These are phyloP conservation scores for Gaertneriomyces semiglobifer DNA, from an alignment of 192 early-diverging fungal species.

Conservation along the genomic window DNA sequence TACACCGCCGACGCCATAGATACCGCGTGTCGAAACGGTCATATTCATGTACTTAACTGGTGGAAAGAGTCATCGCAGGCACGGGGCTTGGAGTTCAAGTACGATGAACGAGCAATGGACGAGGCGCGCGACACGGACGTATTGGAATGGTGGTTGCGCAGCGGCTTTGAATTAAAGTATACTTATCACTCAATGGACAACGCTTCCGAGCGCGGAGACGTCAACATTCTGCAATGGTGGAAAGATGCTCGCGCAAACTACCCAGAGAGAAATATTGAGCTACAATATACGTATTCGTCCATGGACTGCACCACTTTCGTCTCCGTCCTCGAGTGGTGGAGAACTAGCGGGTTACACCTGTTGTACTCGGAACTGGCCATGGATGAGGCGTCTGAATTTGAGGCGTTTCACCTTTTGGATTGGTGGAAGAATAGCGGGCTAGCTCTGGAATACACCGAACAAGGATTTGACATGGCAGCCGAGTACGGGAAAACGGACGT, in stretches of 20 bases:
- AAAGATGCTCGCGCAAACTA: too few relatives aligned
- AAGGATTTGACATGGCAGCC: neutral
- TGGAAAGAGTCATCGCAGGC: constrained; percentile 8
- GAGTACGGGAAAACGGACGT: neutral
- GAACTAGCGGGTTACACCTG: neutral
- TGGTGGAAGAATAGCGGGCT: constrained; percentile 19
- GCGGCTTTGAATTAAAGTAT: constrained; percentile 3
- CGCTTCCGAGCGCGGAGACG: neutral
- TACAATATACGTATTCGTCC: neutral
- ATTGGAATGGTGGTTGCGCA: neutral
- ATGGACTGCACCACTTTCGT: constrained; percentile 1
- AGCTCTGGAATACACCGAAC: neutral
- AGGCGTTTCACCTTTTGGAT: neutral
- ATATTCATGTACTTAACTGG: constrained; percentile 10
- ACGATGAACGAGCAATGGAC: neutral
- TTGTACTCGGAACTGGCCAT: neutral
- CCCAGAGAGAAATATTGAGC: neutral
- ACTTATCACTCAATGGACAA: constrained; percentile 1
- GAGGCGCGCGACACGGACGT: neutral
- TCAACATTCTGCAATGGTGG: constrained; percentile 3
- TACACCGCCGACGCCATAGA: neutral
- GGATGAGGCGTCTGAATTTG: constrained; percentile 3
- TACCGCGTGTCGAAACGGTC: neutral
- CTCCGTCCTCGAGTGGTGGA: neutral
- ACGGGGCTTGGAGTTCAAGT: neutral